Evolutionary conservation across 129 eudicot species (phyloP), one percentile per base, ranked within the genome.

Genomic region (carrot (Daucus carota)): DNA sequence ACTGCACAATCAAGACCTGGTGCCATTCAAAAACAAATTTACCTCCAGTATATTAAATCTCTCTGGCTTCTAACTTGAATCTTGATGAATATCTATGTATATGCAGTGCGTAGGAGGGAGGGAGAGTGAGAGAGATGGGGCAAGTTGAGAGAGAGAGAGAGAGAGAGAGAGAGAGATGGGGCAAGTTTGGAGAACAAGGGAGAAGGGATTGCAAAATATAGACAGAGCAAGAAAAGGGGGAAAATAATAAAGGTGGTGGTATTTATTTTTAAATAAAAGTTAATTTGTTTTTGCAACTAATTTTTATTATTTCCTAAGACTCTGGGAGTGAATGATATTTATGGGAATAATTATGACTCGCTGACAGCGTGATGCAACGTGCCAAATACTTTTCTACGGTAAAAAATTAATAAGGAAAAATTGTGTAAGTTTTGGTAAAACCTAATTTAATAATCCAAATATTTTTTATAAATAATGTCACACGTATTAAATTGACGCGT

Each of bases 1-100:
- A 48, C 76, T n/a, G 79, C 85, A 82, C 80, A 86, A 83, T 90
- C 96, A 77, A 90, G 57, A 88, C 88, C 83, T 42, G 90, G 91
- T 74, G 88, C 83, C 91, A 87, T 90, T 82, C 50, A 52, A 47
- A 72, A 42, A 63, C 31, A n/a, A 57, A n/a, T 22, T 1, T 22
- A 54, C 8, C 4, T 54, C 62, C 14, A 22, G 2, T 57, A 8
- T 50, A 50, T 17, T 54, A 57, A 57, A 57, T 57, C 65, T 57
- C 65, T n/a, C 65, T 54, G 29, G 22, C 62, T 54, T 54, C 65
- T 9, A 10, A 54, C 60, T 22, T 28, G 8, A 54, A 22, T 54
- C 63, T 54, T 22, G 29, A n/a, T 54, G 3, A 5, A n/a, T 54
- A 54, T 54, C 6, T 20, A 20, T 50, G 1, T 0, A 12, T 0